Base-by-base conservation (phyloP, 225 moss, liverwort and hornwort species). In the Marchantia paleacea region DNA sequence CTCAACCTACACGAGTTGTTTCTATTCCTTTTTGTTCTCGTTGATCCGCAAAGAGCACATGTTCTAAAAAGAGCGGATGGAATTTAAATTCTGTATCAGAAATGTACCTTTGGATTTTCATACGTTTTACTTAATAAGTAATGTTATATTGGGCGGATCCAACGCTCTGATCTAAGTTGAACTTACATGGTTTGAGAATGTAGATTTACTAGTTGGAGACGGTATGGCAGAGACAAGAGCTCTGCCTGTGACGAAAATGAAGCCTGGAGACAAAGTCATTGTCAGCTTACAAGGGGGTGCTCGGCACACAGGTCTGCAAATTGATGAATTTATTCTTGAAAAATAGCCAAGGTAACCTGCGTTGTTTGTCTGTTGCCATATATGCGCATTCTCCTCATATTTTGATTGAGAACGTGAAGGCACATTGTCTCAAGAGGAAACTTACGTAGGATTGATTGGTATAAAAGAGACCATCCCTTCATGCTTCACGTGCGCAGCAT, bases 221-320 rank as follows among this genome's bases (percentile, higher is more conserved):
- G 67, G 24, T 13, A 60, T 39, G 52, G 48, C 7, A 24, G 75
- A 69, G 24, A 80, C 90, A 29, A 82, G 72, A 10, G 90, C 92
- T 3, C 83, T 90, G 70, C 90, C 97, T 65, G 94, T 97, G 25
- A 94, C 97, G 0, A 88, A 88, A 72, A 85, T 97, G 84, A 91
- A 87, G 79, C 76, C 73, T 69, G 94, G 94, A 3, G 88, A 94
- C 78, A 77, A 85, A 63, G 83, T 94, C 3, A 55, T 94, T 47
- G 69, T 97, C 58, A 91, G 87, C 80, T 22, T 93, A 77, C 93
- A 93, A 67, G 91, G 86, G 49, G 89, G 88, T 52, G 87, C 83
- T 29, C 79, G 81, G 62, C 89, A 90, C 47, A 85, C 87, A 0
- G 91, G 89, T 73, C 62, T 89, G 15, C 86, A 83, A 52, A 87